phyloP scores from a whole-genome alignment of 2,329 filamentous ascomycete genomes.

The Leptodontidium sp. region DNA sequence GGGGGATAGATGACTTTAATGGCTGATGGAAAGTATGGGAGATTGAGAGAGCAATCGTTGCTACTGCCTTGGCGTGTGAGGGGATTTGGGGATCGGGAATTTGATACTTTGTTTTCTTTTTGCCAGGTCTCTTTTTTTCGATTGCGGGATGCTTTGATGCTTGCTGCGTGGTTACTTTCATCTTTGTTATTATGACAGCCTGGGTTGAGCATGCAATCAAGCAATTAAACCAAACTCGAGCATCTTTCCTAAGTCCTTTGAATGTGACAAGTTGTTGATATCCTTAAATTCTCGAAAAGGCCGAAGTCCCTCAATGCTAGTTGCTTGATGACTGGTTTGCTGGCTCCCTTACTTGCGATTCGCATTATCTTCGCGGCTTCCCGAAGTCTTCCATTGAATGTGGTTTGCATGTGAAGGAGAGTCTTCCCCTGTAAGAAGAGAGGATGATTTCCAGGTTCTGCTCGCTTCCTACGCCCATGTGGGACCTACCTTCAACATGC shows the following conservation, averaged over 20 bases:
- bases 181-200: slow-evolving; percentile 35
- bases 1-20: slow-evolving; percentile 45
- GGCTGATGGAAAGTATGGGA: slow-evolving; percentile 39
- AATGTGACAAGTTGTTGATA: neutral
- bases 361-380: no score
- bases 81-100: slow-evolving; percentile 36
- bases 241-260: neutral
- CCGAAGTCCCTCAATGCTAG: no score
- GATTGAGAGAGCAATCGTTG: slow-evolving; percentile 35
- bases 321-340: no score
- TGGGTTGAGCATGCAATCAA: slow-evolving; percentile 37
- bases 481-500: no score
- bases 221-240: slow-evolving; percentile 76
- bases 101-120: slow-evolving; percentile 35
- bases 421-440: no score
- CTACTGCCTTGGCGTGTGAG: slow-evolving; percentile 40
- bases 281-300: neutral
- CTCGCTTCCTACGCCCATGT: no score
- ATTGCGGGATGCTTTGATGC: slow-evolving; percentile 29
- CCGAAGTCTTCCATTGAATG: no score
- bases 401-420: no score
- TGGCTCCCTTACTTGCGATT: no score
- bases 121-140: slow-evolving; percentile 32
- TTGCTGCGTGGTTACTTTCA: slow-evolving; percentile 37
- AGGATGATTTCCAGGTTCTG: no score